Conservation (phyloP, 441 rosid genomes). For the Jatropha podagrica region DNA sequence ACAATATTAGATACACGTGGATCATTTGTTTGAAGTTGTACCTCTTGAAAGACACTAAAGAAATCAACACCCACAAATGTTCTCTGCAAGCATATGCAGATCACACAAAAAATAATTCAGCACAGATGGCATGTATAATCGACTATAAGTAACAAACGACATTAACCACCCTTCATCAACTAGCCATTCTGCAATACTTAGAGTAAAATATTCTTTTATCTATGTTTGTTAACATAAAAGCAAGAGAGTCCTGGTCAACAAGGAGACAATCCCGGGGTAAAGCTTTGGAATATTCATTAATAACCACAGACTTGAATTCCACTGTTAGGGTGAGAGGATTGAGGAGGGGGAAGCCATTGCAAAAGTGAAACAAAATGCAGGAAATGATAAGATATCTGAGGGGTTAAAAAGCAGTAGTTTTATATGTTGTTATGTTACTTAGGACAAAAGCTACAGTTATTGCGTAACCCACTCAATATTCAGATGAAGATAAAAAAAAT, state of each 20-base stretch:
- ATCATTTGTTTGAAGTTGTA: constrained; percentile 64
- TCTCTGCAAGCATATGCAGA: constrained; percentile 48
- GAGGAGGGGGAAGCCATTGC: too few species aligned
- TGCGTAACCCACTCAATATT: too few species aligned
- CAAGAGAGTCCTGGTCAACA: not conserved
- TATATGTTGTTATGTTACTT: too few species aligned
- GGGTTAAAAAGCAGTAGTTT: too few species aligned
- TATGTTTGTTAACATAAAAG: not conserved
- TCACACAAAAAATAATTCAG: constrained; percentile 1
- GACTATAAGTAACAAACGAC: not conserved
- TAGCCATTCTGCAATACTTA: not conserved
- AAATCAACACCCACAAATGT: constrained; percentile 89
- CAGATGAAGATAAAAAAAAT: too few species aligned
- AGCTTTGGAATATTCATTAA: not conserved
- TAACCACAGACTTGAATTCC: not conserved
- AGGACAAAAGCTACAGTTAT: too few species aligned
- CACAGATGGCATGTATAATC: not conserved
- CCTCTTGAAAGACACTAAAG: constrained; percentile 90
- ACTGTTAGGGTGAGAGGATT: not conserved
- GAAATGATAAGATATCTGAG: too few species aligned
- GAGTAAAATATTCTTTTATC: not conserved
- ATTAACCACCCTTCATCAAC: not conserved
- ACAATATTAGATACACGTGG: constrained; percentile 88
- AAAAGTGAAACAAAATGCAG: too few species aligned
- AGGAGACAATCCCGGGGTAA: not conserved